Evolutionary conservation across 1,139 yeast species (phyloP).

Genomic region (Pneumocystis wakefieldiae): DNA sequence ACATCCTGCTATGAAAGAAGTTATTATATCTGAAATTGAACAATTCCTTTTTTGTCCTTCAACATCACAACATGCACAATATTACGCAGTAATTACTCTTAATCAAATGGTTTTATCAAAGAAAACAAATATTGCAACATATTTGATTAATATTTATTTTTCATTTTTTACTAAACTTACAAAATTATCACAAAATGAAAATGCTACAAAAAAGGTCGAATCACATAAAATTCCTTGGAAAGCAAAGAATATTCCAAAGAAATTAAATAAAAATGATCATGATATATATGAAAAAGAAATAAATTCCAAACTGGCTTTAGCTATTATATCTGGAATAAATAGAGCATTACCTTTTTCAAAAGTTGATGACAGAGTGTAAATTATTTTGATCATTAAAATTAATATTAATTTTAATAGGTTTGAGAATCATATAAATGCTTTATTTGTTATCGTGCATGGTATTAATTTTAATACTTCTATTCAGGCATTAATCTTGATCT

Average conservation of each 20-base stretch:
- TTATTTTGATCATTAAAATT: background rate
- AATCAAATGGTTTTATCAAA: constrained; percentile 83
- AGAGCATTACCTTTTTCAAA: constrained; percentile 90
- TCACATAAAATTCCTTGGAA: constrained; percentile 13
- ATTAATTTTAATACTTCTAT: constrained; percentile 88
- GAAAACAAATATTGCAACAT: constrained; percentile 62
- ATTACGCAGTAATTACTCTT: constrained; percentile 73
- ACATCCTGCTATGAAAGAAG: constrained; percentile 90
- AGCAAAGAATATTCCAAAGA: constrained; percentile 17
- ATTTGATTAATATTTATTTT: constrained; percentile 69
- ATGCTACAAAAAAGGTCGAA: constrained; percentile 20
- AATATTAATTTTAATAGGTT: constrained; percentile 24
- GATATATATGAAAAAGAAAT: constrained; percentile 45
- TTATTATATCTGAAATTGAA: constrained; percentile 62
- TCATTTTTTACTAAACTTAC: constrained; percentile 72
- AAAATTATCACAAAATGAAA: constrained; percentile 47
- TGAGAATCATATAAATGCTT: constrained; percentile 63
- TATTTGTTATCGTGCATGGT: constrained; percentile 83
- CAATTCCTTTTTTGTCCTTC: constrained; percentile 66
- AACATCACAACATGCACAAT: constrained; percentile 49
- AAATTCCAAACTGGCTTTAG: constrained; percentile 72
- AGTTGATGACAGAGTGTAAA: constrained; percentile 43
- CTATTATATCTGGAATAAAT: constrained; percentile 84
- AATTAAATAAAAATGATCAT: constrained; percentile 39
- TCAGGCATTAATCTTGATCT: constrained; percentile 75